Evolutionary conservation across 768 basidiomycete species (phyloP), one percentile per base, ranked within the genome.

Genomic region (Naematelia encephala): DNA sequence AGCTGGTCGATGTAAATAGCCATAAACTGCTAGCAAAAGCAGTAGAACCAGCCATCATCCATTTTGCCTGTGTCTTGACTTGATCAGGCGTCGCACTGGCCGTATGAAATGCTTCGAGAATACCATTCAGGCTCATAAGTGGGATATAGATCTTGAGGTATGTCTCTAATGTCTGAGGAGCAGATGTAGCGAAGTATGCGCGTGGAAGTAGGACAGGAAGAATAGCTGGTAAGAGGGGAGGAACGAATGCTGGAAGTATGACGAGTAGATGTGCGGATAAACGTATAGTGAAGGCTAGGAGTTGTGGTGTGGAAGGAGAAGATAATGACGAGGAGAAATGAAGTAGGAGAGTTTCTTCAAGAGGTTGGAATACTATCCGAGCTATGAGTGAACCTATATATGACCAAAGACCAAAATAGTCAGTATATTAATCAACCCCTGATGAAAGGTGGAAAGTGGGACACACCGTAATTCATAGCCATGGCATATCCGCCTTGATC

Each of bases 401-500:
- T n/a, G n/a, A n/a, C n/a, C n/a, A n/a, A n/a, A n/a, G n/a, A n/a
- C n/a, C n/a, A n/a, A n/a, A n/a, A n/a, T n/a, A n/a, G n/a, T n/a
- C n/a, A n/a, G n/a, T n/a, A n/a, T n/a, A n/a, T n/a, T n/a, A n/a
- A n/a, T n/a, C n/a, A n/a, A n/a, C n/a, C n/a, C n/a, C n/a, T n/a
- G n/a, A 39, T 8, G 34, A 39, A 39, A 16, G 34, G 34, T 39
- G 34, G 8, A 16, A 8, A 39, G 34, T 8, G 34, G 16, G 13
- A 73, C 83, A 50, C 53, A 89, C 94, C 96, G 73, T 98, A 99
- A 76, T 97, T 98, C 39, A 88, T 87, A 12, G 96, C 94, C 12
- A 98, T 81, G 0, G 93, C 94, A 75, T 96, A 98, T 1, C 91
- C 93, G 3, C 91, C 94, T 77, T 97, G 92, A 73, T 93, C 88